Base-by-base conservation (phyloP, 805 yeast species). In the Saccharomycopsis sp. region DNA sequence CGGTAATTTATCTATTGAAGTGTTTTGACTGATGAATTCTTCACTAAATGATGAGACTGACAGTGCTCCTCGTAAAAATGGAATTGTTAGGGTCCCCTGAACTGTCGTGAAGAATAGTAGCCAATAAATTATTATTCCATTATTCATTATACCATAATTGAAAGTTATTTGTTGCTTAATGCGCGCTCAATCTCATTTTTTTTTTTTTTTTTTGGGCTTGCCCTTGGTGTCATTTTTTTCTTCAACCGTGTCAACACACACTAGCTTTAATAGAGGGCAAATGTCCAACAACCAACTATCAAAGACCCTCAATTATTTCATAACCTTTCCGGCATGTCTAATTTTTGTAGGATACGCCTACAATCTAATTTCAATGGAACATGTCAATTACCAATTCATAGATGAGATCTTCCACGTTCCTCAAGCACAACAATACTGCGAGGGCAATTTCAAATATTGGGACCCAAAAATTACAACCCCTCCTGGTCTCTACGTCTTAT, bases 381-480 rank as follows among this genome's bases (percentile, higher is more conserved):
- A 45, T 34, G 43, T 33, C 5, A 16, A 31, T 14, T 31, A 31
- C 8, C 37, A 27, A 7, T 40, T 40, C 17, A 40, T 40, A 19
- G 96, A 93, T 64, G 98, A 93, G 61, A 68, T 75, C 9, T 90
- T 90, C 63, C 98, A 93, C 59, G 69, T 85, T 19, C 77, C 79
- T 5, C 97, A 93, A 67, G 79, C 94, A 4, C 70, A 75, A 47
- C 70, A 66, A 39, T 88, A 83, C 56, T 74, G 86, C 48, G 53
- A 59, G 1, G 82, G 81, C 9, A 66, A 77, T 41, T 87, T 79
- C 64, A 43, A 51, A n/a, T 55, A 65, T 1, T 88, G 96, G 96
- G 87, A 93, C 60, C 71, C 79, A 9, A 89, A 90, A 58, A 87
- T 93, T 58, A 90, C 98, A 1, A 93, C 98, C 0, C 98, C 98